Conservation (phyloP, 164 flowering plant genomes). For the Sextonia rubra region DNA sequence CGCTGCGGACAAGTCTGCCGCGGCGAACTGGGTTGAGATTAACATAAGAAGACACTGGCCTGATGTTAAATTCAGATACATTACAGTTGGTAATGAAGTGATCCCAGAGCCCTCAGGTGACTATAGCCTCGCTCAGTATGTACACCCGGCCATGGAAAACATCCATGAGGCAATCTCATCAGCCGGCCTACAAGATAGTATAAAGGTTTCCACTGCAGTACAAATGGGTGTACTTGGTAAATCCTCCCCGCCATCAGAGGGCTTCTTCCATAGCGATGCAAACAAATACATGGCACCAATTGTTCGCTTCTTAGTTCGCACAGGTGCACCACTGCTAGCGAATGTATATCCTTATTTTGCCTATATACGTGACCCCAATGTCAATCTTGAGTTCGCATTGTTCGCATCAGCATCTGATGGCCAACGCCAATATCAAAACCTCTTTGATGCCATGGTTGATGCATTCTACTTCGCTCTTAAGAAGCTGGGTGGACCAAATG, state of each 20-base stretch:
- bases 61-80: constrained; percentile 8
- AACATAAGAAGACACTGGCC: not conserved
- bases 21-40: constrained; percentile 1
- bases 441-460: constrained; percentile 32
- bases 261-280: constrained; percentile 17
- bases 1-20: not conserved
- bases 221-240: not conserved
- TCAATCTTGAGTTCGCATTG: not conserved
- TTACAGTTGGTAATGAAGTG: constrained; percentile 14
- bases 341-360: constrained; percentile 12
- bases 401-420: not conserved
- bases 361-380: not conserved
- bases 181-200: constrained; percentile 10
- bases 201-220: constrained; percentile 15
- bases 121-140: not conserved
- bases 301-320: constrained; percentile 2
- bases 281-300: constrained; percentile 4
- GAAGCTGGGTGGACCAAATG: constrained; percentile 9
- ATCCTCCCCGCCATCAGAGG: constrained; percentile 18
- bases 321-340: constrained; percentile 6
- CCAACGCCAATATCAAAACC: constrained; percentile 21
- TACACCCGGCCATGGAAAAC: constrained; percentile 10
- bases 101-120: constrained; percentile 5
- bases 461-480: constrained; percentile 28
- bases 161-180: constrained; percentile 1